Evolutionary conservation across 805 yeast genomes (phyloP).

Genomic region (Barnettozyma populi): DNA sequence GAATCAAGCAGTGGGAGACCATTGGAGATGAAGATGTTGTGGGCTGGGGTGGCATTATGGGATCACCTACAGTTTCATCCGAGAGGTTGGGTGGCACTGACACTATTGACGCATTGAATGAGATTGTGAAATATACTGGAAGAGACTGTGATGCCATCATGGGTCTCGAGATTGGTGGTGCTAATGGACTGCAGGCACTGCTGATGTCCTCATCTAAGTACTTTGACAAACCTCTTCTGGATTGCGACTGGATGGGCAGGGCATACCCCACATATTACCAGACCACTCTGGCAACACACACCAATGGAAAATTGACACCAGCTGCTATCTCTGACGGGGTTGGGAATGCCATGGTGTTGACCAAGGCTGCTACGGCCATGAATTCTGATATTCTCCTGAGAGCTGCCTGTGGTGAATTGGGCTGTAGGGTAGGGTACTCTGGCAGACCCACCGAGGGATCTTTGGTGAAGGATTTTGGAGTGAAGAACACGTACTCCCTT

Average conservation of each 20-base stretch:
- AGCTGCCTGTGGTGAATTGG: constrained; percentile 39
- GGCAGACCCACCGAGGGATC: constrained; percentile 5
- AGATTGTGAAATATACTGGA: constrained; percentile 25
- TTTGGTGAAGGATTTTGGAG: constrained; percentile 24
- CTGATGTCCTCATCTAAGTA: constrained; percentile 20
- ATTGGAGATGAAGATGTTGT: constrained; percentile 20
- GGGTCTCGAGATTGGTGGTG: constrained; percentile 38
- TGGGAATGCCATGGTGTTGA: constrained; percentile 33
- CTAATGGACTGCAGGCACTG: constrained; percentile 31
- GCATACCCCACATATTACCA: constrained; percentile 44
- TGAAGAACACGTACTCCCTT: constrained; percentile 34
- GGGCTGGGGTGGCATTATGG: constrained; percentile 34
- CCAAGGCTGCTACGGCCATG: constrained; percentile 30
- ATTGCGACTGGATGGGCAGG: constrained; percentile 41
- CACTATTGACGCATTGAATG: constrained; percentile 22
- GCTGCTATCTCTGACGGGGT: constrained; percentile 37
- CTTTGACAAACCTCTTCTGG: constrained; percentile 27
- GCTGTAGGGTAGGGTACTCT: constrained; percentile 35
- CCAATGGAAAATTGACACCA: constrained; percentile 18
- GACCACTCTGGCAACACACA: constrained; percentile 30
- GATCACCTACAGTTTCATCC: constrained; percentile 39
- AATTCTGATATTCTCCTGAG: constrained; percentile 32
- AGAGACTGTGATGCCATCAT: constrained; percentile 28
- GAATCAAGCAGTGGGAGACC: constrained; percentile 31
- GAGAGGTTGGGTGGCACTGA: constrained; percentile 37